These are phyloP conservation scores for Aspergillus melleus DNA, from an alignment of 2,329 filamentous ascomycete genomes.

Conservation along the genomic window DNA sequence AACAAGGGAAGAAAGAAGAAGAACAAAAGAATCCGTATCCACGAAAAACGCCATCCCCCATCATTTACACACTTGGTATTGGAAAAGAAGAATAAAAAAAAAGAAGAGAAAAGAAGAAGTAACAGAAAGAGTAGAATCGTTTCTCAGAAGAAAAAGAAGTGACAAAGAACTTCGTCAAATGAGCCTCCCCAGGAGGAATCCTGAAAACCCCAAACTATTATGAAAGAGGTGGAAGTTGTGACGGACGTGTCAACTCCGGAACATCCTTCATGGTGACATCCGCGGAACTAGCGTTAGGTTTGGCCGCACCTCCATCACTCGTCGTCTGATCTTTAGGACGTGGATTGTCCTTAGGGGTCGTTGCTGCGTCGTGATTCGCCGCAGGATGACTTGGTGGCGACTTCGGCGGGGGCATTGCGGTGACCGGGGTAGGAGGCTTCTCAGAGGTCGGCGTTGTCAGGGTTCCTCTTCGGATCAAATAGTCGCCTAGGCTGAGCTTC, in stretches of 20 bases:
- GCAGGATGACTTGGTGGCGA: slow-evolving; percentile 20
- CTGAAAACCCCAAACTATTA: slow-evolving; percentile 10
- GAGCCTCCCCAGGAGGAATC: background rate
- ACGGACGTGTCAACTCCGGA: slow-evolving; percentile 25
- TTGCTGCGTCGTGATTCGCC: slow-evolving; percentile 9
- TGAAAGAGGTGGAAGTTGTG: slow-evolving; percentile 30
- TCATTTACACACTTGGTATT: slow-evolving; percentile 17
- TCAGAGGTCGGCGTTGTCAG: slow-evolving; percentile 42
- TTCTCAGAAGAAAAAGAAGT: slow-evolving; percentile 3
- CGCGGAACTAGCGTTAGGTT: slow-evolving; percentile 22
- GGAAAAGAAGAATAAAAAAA: slow-evolving; percentile 7
- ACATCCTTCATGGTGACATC: slow-evolving; percentile 37
- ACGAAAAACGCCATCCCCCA: slow-evolving; percentile 25
- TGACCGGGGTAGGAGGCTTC: slow-evolving; percentile 36
- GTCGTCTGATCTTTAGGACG: slow-evolving; percentile 13
- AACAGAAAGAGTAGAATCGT: slow-evolving; percentile 12
- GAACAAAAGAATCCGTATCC: slow-evolving; percentile 11
- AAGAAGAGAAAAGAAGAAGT: slow-evolving; percentile 2
- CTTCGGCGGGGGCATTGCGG: slow-evolving; percentile 26
- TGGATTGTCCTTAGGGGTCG: slow-evolving; percentile 9
- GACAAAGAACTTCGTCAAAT: background rate
- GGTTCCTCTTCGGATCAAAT: slow-evolving; percentile 45
- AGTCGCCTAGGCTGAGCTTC: slow-evolving; percentile 53
- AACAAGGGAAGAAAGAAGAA: slow-evolving; percentile 12
- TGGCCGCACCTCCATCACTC: slow-evolving; percentile 15